Evolutionary conservation across 495 filamentous ascomycete species (phyloP).

Genomic region (Pseudevernia furfuracea): DNA sequence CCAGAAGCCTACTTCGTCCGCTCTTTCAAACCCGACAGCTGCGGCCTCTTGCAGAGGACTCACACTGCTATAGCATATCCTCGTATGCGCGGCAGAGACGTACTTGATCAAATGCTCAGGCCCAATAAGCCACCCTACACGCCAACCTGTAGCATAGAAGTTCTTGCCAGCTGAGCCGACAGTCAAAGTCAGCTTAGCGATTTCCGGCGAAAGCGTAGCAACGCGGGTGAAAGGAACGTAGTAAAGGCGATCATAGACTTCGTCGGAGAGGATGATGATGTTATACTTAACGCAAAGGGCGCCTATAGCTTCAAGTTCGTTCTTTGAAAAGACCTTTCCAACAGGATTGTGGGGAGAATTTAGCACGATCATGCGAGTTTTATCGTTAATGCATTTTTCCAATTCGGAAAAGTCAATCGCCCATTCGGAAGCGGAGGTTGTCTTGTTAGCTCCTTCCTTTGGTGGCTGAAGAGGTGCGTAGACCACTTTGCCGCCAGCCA

Average conservation of each 20-base stretch:
- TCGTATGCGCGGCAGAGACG: constrained; percentile 83
- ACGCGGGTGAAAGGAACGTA: constrained; percentile 92
- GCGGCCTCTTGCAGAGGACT: constrained; percentile 91
- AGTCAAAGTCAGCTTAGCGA: constrained; percentile 79
- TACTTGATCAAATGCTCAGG: constrained; percentile 84
- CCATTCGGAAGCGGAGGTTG: constrained; percentile 82
- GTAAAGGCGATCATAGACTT: constrained; percentile 92
- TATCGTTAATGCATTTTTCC: constrained; percentile 73
- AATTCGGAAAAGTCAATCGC: constrained; percentile 73
- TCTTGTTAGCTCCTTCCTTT: constrained; percentile 68
- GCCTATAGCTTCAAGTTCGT: constrained; percentile 79
- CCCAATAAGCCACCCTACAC: constrained; percentile 91
- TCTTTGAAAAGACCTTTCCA: constrained; percentile 82
- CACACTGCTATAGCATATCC: constrained; percentile 92
- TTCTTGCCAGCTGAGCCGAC: constrained; percentile 95
- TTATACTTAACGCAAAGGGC: constrained; percentile 88
- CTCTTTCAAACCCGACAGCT: constrained; percentile 91
- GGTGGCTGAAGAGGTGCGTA: constrained; percentile 92
- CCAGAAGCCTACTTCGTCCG: constrained; percentile 82
- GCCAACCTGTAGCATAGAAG: constrained; percentile 96
- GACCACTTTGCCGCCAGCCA: constrained; percentile 89
- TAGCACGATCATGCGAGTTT: constrained; percentile 91
- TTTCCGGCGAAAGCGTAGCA: constrained; percentile 78
- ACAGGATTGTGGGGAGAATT: constrained; percentile 91
- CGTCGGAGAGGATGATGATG: constrained; percentile 91